Conservation (phyloP, 768 basidiomycete species). For the Crepidotus variabilis region DNA sequence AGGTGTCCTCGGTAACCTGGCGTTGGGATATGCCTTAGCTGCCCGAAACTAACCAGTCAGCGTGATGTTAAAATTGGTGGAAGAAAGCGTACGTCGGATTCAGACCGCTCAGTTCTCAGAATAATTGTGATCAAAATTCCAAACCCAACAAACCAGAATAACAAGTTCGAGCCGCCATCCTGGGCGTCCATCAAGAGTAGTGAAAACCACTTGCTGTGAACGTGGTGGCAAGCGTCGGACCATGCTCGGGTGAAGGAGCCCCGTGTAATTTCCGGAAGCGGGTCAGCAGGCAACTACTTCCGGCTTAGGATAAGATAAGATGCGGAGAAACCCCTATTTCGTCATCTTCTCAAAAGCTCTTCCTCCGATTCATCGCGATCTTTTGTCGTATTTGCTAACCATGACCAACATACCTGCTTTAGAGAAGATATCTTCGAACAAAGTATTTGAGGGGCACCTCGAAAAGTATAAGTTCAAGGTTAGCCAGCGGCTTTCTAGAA, state of each 20-base stretch:
- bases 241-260: neutral
- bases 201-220: neutral
- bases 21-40: constrained; percentile 25
- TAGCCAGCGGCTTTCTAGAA: constrained; percentile 4
- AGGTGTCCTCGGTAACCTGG: constrained; percentile 15
- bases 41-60: neutral
- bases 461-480: constrained; percentile 86
- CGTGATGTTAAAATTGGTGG: neutral
- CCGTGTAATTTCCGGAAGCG: too few relatives aligned
- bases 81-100: constrained; percentile 9
- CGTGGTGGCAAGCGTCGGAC: neutral
- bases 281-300: too few relatives aligned
- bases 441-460: constrained; percentile 76
- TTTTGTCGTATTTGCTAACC: neutral
- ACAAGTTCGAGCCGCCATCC: constrained; percentile 1
- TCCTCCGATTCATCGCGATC: neutral
- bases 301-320: neutral
- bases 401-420: constrained; percentile 29
- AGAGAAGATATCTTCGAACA: constrained; percentile 72
- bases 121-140: neutral
- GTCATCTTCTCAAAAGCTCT: neutral
- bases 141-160: constrained; percentile 5
- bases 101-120: constrained; percentile 2
- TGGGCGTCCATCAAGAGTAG: constrained; percentile 2
- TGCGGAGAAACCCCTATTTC: neutral